phyloP scores from a whole-genome alignment of 2,329 filamentous ascomycete genomes.

The Claviceps paspali region DNA sequence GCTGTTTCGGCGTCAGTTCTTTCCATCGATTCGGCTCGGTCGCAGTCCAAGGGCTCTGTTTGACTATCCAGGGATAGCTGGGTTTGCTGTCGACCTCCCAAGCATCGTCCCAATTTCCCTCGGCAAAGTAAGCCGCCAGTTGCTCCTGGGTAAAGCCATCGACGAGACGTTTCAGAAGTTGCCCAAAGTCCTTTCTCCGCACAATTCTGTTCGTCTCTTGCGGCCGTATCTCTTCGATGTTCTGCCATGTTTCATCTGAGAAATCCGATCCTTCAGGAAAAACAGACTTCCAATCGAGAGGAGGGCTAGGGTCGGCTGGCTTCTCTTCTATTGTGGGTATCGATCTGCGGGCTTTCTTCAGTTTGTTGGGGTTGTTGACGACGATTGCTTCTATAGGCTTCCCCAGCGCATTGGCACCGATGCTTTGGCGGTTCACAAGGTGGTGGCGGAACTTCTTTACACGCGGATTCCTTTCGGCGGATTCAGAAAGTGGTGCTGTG shows the following conservation, averaged over 20 bases:
- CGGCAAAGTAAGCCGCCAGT: conserved; percentile 26
- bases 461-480: neutral
- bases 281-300: conserved; percentile 18
- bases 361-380: conserved; percentile 23
- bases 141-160: conserved; percentile 33
- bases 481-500: neutral
- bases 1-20: conserved; percentile 22
- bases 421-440: conserved; percentile 14
- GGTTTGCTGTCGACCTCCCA: conserved; percentile 1
- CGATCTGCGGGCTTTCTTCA: conserved; percentile 9
- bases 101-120: conserved; percentile 1
- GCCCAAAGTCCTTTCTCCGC: conserved; percentile 23
- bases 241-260: conserved; percentile 23
- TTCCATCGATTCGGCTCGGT: conserved; percentile 9
- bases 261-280: conserved; percentile 12
- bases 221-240: conserved; percentile 35
- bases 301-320: conserved; percentile 2
- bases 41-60: conserved; percentile 27
- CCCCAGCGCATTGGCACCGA: conserved; percentile 21
- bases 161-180: conserved; percentile 22
- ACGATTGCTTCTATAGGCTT: conserved; percentile 29
- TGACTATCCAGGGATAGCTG: conserved; percentile 26
- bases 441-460: conserved; percentile 10
- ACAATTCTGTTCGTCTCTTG: conserved; percentile 22
- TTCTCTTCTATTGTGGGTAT: conserved; percentile 10